These are phyloP conservation scores for Fraxinus quadrangulata DNA, from an alignment of 257 asterid species.

Conservation along the genomic window DNA sequence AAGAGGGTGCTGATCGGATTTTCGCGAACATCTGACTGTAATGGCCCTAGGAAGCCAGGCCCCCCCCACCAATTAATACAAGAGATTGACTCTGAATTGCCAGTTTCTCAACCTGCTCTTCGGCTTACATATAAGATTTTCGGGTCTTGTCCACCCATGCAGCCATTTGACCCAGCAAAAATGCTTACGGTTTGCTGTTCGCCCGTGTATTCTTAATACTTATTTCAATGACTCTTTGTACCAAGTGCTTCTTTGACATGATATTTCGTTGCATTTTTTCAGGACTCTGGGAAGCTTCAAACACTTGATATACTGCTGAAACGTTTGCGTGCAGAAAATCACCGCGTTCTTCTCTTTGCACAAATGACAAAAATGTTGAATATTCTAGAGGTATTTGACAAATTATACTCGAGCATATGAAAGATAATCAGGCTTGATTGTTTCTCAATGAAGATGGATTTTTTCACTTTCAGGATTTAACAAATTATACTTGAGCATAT, in stretches of 20 bases:
- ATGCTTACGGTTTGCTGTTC: conserved; percentile 75
- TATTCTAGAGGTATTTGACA: conserved; percentile 74
- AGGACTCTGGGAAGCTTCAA: conserved; percentile 99
- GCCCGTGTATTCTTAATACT: conserved; percentile 16
- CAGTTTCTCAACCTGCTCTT: conserved; percentile 80
- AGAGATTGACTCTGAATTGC: conserved; percentile 87
- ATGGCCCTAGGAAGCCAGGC: conserved; percentile 85
- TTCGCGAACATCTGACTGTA: conserved; percentile 88
- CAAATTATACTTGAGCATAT: background rate
- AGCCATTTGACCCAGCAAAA: conserved; percentile 98
- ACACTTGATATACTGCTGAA: conserved; percentile 83
- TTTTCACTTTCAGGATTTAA: too few species aligned
- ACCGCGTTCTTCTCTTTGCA: conserved; percentile 91
- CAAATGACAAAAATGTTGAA: conserved; percentile 98
- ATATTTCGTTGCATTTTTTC: conserved; percentile 35
- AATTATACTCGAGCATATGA: background rate
- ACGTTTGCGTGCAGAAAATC: conserved; percentile 86
- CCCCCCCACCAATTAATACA: conserved; percentile 72
- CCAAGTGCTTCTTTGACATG: conserved; percentile 19
- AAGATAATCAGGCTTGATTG: background rate
- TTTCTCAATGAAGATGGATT: conserved; percentile 14
- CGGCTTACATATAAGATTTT: conserved; percentile 83
- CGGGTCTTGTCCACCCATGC: conserved; percentile 98
- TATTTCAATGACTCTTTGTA: conserved; percentile 5
- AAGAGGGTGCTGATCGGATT: conserved; percentile 88